These are phyloP conservation scores for Aspergillus sclerotiicarbonarius DNA, from an alignment of 495 filamentous ascomycete species.

Conservation along the genomic window DNA sequence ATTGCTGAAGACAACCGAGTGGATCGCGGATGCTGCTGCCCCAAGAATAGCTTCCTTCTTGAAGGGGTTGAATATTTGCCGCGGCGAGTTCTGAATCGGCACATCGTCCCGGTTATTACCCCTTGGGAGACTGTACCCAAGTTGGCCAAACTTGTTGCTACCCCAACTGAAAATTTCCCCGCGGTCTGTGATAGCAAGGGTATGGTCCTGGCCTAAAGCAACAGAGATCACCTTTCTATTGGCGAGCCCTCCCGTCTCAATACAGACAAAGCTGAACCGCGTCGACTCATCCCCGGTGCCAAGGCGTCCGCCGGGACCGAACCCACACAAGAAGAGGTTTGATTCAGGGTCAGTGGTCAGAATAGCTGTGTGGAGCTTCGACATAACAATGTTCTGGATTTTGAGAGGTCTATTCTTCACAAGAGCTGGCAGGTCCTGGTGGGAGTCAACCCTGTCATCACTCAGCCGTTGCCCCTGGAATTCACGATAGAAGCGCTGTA, in stretches of 20 bases:
- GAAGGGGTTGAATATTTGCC: slow-evolving; percentile 86
- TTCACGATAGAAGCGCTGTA: slow-evolving; percentile 65
- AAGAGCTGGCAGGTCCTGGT: slow-evolving; percentile 59
- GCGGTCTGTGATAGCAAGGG: slow-evolving; percentile 73
- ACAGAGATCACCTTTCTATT: slow-evolving; percentile 69
- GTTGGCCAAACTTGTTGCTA: slow-evolving; percentile 79
- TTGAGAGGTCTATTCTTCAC: slow-evolving; percentile 67
- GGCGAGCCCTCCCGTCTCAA: slow-evolving; percentile 68
- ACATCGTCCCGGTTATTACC: slow-evolving; percentile 60
- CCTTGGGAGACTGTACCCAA: slow-evolving; percentile 73
- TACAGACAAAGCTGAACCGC: slow-evolving; percentile 75
- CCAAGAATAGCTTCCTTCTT: slow-evolving; percentile 83
- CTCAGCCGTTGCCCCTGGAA: slow-evolving; percentile 43
- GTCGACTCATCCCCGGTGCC: slow-evolving; percentile 89
- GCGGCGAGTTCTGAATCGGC: slow-evolving; percentile 73
- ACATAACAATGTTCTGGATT: slow-evolving; percentile 75
- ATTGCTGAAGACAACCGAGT: slow-evolving; percentile 83
- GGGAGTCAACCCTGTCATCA: slow-evolving; percentile 17
- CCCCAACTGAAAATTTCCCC: slow-evolving; percentile 94
- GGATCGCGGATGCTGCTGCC: slow-evolving; percentile 84
- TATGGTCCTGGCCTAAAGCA: slow-evolving; percentile 88
- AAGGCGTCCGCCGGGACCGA: slow-evolving; percentile 85
- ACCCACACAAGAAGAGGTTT: slow-evolving; percentile 91
- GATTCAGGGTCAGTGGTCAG: slow-evolving; percentile 86
- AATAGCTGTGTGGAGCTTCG: slow-evolving; percentile 89